Evolutionary conservation across 2,329 filamentous ascomycete genomes (phyloP).

Genomic region (Calonectria montana): DNA sequence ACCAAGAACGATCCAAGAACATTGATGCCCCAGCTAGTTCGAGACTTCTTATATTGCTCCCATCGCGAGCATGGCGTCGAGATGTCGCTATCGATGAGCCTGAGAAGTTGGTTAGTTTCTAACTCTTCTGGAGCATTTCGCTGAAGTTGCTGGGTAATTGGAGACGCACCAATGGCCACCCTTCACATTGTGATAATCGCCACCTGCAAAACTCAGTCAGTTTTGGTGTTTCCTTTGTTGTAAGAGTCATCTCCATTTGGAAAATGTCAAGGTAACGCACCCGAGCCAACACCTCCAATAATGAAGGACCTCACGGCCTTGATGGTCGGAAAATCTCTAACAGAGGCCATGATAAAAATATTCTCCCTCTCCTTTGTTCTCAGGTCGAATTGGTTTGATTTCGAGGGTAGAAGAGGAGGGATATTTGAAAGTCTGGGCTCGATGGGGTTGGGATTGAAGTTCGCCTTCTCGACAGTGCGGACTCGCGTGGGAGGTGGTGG

Average conservation of each 20-base stretch:
- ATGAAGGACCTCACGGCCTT: conserved; percentile 80
- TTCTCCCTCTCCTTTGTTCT: not conserved
- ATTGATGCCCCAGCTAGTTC: conserved; percentile 96
- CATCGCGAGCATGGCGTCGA: conserved; percentile 93
- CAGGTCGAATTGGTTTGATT: not conserved
- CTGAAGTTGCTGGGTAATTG: not conserved
- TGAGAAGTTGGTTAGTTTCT: conserved; percentile 53
- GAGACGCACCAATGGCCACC: conserved; percentile 70
- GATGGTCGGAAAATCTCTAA: conserved; percentile 76
- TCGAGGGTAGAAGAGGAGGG: conserved; percentile 5
- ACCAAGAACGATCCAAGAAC: conserved; percentile 92
- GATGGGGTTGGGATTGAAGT: conserved; percentile 1
- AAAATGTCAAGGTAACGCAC: conserved; percentile 27
- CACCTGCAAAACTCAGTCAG: conserved; percentile 58
- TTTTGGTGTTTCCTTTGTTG: not conserved
- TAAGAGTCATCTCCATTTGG: not conserved
- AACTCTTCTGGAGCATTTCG: not conserved
- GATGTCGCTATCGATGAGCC: conserved; percentile 92
- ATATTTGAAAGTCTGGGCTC: not conserved
- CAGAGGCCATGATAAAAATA: conserved; percentile 56
- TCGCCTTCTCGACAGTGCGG: not conserved
- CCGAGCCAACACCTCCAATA: conserved; percentile 57
- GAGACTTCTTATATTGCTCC: conserved; percentile 86
- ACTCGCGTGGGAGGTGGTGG: not conserved
- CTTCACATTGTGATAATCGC: conserved; percentile 94